These are phyloP conservation scores for Isoetes taiwanensis DNA, from an alignment of 75 land plant species.

Conservation along the genomic window DNA sequence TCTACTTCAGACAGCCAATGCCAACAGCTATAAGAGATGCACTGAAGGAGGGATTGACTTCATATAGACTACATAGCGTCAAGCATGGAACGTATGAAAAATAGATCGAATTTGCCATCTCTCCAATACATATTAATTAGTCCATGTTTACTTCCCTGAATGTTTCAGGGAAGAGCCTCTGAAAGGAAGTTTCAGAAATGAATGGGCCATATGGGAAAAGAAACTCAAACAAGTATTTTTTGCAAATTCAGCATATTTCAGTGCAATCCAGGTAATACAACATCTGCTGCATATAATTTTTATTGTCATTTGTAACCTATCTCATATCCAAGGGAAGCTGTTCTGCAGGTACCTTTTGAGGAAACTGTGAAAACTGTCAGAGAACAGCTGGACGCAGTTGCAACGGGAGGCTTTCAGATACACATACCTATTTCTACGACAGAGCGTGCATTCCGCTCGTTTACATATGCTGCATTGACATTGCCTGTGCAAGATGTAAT, in stretches of 20 bases:
- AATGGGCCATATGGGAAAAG: constrained; percentile 78
- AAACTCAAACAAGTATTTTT: constrained; percentile 31
- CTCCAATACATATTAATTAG: background rate
- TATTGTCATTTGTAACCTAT: too few relatives aligned
- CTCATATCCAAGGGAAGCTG: background rate
- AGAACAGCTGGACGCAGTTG: constrained; percentile 48
- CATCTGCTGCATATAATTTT: too few relatives aligned
- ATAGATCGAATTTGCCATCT: background rate
- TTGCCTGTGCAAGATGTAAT: constrained; percentile 43
- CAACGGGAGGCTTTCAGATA: constrained; percentile 37
- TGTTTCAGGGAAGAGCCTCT: constrained; percentile 48
- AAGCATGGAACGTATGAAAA: constrained; percentile 66
- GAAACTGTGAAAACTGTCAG: constrained; percentile 39
- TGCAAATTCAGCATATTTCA: constrained; percentile 46
- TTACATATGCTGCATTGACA: constrained; percentile 65
- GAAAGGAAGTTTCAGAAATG: constrained; percentile 56
- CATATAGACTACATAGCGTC: constrained; percentile 45
- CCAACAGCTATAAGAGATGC: constrained; percentile 41
- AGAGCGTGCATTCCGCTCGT: constrained; percentile 49
- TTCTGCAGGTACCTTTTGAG: constrained; percentile 75
- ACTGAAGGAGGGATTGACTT: constrained; percentile 62
- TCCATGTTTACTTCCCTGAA: too few relatives aligned
- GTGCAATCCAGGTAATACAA: constrained; percentile 80
- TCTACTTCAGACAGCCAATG: constrained; percentile 43
- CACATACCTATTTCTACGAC: constrained; percentile 30